Conservation (phyloP, 148 eudicot genomes). For the Salicornia ramosissima region DNA sequence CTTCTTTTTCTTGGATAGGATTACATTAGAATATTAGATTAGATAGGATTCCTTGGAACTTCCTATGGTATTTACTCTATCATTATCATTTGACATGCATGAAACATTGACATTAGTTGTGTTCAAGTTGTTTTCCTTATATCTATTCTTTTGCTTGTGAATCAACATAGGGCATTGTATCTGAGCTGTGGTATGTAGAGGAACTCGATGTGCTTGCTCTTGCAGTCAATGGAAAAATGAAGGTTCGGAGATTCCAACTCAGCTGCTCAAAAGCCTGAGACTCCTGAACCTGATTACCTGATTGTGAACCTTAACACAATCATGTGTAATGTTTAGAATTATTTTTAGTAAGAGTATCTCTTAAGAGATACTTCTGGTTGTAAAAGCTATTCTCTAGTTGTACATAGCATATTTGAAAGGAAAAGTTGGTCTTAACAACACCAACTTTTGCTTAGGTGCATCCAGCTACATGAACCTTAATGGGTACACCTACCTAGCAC, state of each 20-base stretch:
- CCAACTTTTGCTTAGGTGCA: too few relatives aligned
- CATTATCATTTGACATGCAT: not conserved
- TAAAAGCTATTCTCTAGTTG: too few relatives aligned
- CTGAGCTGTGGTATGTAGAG: constrained; percentile 95
- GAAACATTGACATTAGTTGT: not conserved
- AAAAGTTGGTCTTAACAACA: too few relatives aligned
- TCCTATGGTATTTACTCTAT: not conserved
- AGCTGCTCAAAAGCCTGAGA: constrained; percentile 58
- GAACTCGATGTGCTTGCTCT: constrained; percentile 88
- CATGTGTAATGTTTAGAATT: too few relatives aligned
- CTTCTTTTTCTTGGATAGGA: not conserved
- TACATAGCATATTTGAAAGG: too few relatives aligned
- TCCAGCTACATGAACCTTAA: too few relatives aligned
- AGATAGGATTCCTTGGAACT: not conserved
- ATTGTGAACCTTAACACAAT: constrained; percentile 29
- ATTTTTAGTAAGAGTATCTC: too few relatives aligned
- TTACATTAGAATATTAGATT: not conserved
- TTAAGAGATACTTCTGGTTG: too few relatives aligned
- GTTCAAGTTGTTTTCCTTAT: not conserved
- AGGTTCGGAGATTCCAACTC: constrained; percentile 52
- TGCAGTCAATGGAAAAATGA: constrained; percentile 79
- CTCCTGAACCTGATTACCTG: constrained; percentile 17
- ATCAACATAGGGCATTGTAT: constrained; percentile 50
- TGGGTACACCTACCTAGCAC: too few relatives aligned
- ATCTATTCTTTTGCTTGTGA: constrained; percentile 9